Evolutionary conservation across 495 filamentous ascomycete species (phyloP), one percentile per base, ranked within the genome.

Genomic region (Parathielavia appendiculata): DNA sequence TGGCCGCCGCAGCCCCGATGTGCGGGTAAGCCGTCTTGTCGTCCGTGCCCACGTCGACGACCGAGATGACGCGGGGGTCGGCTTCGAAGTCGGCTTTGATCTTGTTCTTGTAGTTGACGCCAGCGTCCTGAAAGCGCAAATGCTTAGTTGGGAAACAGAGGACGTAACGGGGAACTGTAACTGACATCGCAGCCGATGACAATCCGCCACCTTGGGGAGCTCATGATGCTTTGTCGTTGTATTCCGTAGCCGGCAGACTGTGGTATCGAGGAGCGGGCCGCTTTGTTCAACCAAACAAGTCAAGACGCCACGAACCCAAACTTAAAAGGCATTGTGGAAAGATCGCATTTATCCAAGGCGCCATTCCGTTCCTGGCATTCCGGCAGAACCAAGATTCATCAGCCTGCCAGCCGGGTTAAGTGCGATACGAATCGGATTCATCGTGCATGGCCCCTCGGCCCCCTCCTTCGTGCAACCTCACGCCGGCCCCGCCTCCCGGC

Each of bases 1-100:
- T 75, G 41, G 76, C 85, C 12, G 87, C 88, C 50, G 79, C 79
- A 35, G 88, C 86, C 50, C 89, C 89, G 53, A 88, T 79, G 75
- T 90, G 86, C 4, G 90, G 89, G 69, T 95, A 95, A 41, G 88
- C 87, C 11, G 87, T 92, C 70, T 89, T 90, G 79, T 92, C 88
- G 49, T 76, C 71, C 44, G 78, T 62, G 64, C 82, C 76, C 58
- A 90, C 87, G 63, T 93, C 89, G 57, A 78, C 75, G 47, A 95
- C 79, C 61, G 79, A 82, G 43, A 74, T 75, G 66, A 95, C 88
- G 54, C 82, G 81, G 3, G 85, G 78, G 74, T 85, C 79, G 40
- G 80, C 76, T 57, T 84, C 77, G 55, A 95, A 83, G 69, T 86
- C 81, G 34, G 78, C 76, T 68, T 86, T 90, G 77, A 95, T 84